Evolutionary conservation across 768 basidiomycete species (phyloP).

Genomic region (Kwoniella sp.): DNA sequence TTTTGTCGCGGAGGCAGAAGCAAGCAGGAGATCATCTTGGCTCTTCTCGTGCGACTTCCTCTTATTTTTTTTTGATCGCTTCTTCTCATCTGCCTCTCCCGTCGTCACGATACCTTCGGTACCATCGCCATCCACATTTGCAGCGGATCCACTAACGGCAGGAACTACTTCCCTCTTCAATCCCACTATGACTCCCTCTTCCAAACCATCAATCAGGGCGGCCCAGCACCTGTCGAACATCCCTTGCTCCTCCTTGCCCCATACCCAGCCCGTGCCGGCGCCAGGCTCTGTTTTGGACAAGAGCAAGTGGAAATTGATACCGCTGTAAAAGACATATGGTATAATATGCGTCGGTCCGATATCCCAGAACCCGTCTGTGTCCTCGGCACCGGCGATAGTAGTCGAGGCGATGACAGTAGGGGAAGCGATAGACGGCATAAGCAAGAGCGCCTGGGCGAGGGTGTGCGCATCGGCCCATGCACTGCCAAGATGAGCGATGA

Average conservation of each 20-base stretch:
- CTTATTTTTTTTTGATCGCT: not conserved
- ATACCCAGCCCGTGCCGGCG: constrained; percentile 34
- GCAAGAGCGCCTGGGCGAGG: constrained; percentile 49
- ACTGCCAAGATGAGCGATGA: constrained; percentile 43
- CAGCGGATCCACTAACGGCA: not conserved
- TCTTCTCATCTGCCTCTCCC: not conserved
- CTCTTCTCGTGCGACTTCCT: constrained; percentile 1
- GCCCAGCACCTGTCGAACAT: constrained; percentile 24
- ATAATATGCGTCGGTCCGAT: constrained; percentile 34
- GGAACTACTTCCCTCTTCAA: not conserved
- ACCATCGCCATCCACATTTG: too few relatives aligned
- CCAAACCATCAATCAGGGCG: constrained; percentile 34
- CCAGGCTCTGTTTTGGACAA: constrained; percentile 20
- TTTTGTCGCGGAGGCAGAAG: not conserved
- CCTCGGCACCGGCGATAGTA: not conserved
- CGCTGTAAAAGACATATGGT: constrained; percentile 41
- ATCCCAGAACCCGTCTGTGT: constrained; percentile 1
- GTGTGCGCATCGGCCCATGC: constrained; percentile 34
- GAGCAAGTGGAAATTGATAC: constrained; percentile 31
- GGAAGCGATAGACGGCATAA: constrained; percentile 32
- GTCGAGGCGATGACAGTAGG: not conserved
- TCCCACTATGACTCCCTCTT: constrained; percentile 17
- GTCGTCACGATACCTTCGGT: not conserved
- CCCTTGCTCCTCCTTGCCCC: constrained; percentile 21
- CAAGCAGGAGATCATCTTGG: not conserved